Base-by-base conservation (phyloP, 169 alveolate species). In the Prorocentrum cordatum region DNA sequence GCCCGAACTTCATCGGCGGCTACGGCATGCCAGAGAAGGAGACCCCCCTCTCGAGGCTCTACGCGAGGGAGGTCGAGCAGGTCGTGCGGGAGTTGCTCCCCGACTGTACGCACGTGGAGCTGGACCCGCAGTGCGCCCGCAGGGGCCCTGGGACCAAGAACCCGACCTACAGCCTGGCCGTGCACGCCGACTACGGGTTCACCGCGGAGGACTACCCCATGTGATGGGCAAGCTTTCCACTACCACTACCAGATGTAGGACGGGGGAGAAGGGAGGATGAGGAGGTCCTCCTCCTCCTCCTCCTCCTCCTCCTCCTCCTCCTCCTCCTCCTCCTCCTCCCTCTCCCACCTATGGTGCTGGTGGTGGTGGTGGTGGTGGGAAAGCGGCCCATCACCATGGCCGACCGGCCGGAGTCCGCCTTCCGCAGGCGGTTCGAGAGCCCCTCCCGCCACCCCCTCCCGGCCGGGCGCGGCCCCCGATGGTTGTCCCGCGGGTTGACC, bases 11-110 rank as follows among this genome's bases (percentile, higher is more conserved):
- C 4, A 24, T 7, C 27, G 27, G 2, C 54, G 88, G 88, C 62
- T 26, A 36, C n/a, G 88, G 88, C 22, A 77, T 77, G 88, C 88
- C 88, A 77, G 59, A 77, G 88, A 77, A 58, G 35, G 88, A 77
- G 88, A 77, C 88, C 1, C 36, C 88, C 20, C 42, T 77, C 88
- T 77, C 88, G 24, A 72, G 75, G 75, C 54, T 77, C 88, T 77
- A 77, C 27, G 88, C 88, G 75, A 54, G 26, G 45, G 88, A 77
- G 32, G 88, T 77, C 6, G 88, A 77, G 45, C 75, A 77, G 33
- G 77, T n/a, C 18, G 38, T 6, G 47, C 54, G 88, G 88, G 75
- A 77, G 45, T 32, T 77, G 64, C 54, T 77, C 75, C 88, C 88
- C 3, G 39, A 16, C 1, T 72, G 75, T 38, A 77, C 61, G 18